These are phyloP conservation scores for Baorangia bicolor DNA, from an alignment of 768 basidiomycete genomes.

Conservation along the genomic window DNA sequence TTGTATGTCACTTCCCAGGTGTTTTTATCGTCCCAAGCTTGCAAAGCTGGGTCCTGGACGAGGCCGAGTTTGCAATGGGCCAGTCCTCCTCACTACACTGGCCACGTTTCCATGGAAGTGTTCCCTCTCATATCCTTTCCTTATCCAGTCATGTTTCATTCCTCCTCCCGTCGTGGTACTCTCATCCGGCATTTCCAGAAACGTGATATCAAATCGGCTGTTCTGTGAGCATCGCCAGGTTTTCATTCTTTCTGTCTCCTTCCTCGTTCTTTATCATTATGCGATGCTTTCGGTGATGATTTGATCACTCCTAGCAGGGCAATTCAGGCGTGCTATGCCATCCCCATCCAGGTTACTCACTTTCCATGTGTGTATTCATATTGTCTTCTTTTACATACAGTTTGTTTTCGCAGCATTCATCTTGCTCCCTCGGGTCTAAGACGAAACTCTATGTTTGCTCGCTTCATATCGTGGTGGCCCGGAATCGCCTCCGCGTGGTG, in stretches of 20 bases:
- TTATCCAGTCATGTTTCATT: constrained; percentile 25
- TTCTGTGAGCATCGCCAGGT: constrained; percentile 32
- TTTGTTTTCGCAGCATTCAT: constrained; percentile 16
- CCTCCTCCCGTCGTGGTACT: neutral
- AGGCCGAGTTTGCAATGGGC: neutral
- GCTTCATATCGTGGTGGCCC: constrained; percentile 23
- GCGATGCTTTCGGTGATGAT: constrained; percentile 30
- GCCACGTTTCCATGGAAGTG: constrained; percentile 23
- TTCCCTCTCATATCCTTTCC: constrained; percentile 4
- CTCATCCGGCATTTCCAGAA: constrained; percentile 32
- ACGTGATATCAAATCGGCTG: constrained; percentile 32
- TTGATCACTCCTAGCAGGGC: constrained; percentile 31
- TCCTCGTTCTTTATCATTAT: constrained; percentile 26
- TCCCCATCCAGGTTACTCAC: constrained; percentile 16
- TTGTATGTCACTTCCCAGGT: constrained; percentile 16
- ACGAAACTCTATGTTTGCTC: constrained; percentile 29
- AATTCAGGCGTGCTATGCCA: constrained; percentile 16
- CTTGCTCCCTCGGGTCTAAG: constrained; percentile 30
- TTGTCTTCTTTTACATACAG: constrained; percentile 35
- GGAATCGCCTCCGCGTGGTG: constrained; percentile 20
- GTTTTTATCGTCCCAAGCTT: neutral
- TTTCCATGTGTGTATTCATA: constrained; percentile 23
- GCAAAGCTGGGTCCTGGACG: neutral
- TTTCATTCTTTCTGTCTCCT: constrained; percentile 24
- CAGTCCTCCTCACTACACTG: neutral